Conservation (phyloP, 352 stramenopile genomes). For the Phytophthora syringae region DNA sequence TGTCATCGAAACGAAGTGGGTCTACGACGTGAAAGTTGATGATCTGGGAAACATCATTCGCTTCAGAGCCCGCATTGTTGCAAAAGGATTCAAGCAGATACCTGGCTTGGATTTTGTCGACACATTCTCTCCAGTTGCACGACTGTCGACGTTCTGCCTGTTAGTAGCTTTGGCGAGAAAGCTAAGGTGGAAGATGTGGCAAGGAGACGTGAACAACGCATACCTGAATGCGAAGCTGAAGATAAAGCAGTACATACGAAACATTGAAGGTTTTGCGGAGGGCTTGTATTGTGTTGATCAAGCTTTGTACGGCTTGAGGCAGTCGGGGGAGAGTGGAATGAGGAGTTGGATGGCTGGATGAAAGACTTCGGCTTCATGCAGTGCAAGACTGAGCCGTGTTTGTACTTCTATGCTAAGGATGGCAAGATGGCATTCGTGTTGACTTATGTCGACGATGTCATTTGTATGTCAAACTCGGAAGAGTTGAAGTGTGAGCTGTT, state of each 20-base stretch:
- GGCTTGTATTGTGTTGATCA: background rate
- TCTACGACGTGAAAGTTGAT: slow-evolving; percentile 5
- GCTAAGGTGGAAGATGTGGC: background rate
- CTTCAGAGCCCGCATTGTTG: background rate
- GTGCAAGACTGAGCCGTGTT: background rate
- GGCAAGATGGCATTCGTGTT: background rate
- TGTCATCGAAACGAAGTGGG: slow-evolving; percentile 3
- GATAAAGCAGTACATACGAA: slow-evolving; percentile 4
- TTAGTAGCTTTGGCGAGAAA: background rate
- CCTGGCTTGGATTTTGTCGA: background rate
- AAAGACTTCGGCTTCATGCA: background rate
- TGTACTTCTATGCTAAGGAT: background rate
- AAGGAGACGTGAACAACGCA: slow-evolving; percentile 18
- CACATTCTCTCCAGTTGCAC: background rate
- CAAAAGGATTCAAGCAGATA: background rate
- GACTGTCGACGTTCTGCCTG: background rate
- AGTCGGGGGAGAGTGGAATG: background rate
- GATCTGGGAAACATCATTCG: background rate
- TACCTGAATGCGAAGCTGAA: slow-evolving; percentile 15
- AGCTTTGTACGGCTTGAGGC: background rate
- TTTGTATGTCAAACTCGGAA: background rate
- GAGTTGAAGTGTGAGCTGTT: background rate
- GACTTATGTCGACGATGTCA: background rate
- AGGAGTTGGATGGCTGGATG: background rate
- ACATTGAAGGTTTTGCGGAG: background rate